phyloP scores from a whole-genome alignment of 495 filamentous ascomycete species.

The Aspergillus baeticus region DNA sequence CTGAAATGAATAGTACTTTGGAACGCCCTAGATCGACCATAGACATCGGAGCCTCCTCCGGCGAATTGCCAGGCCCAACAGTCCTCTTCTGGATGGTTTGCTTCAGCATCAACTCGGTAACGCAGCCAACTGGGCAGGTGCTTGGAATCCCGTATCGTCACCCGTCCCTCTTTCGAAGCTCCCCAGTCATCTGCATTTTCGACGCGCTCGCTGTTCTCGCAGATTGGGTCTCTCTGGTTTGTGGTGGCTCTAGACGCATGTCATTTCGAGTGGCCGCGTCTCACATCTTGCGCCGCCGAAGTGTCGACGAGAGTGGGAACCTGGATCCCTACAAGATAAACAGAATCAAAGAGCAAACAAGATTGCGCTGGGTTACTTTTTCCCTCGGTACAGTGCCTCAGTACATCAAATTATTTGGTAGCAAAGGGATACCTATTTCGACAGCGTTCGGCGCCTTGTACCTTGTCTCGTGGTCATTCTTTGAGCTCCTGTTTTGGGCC shows the following conservation, averaged over 20 bases:
- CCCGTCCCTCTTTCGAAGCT: neutral
- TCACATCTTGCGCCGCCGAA: neutral
- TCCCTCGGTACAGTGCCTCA: neutral
- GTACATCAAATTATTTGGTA: neutral
- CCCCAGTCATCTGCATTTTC: neutral
- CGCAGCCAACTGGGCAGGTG: neutral
- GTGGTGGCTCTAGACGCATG: neutral
- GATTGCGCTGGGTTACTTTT: neutral
- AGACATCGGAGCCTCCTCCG: too few relatives aligned
- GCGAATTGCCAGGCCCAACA: too few relatives aligned
- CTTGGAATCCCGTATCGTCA: neutral
- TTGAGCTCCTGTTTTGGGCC: neutral
- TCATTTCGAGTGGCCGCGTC: neutral
- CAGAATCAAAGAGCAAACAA: neutral
- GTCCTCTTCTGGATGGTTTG: too few relatives aligned
- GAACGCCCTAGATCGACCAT: too few relatives aligned
- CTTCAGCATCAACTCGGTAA: neutral
- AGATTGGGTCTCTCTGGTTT: neutral
- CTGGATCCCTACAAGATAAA: neutral
- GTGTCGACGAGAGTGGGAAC: neutral
- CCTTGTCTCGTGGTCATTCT: neutral
- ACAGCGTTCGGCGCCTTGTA: neutral
- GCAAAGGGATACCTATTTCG: neutral
- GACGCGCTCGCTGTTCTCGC: neutral
- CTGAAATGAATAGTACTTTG: too few relatives aligned